phyloP scores from a whole-genome alignment of 2,329 filamentous ascomycete species.

The Bipolaris cookei region DNA sequence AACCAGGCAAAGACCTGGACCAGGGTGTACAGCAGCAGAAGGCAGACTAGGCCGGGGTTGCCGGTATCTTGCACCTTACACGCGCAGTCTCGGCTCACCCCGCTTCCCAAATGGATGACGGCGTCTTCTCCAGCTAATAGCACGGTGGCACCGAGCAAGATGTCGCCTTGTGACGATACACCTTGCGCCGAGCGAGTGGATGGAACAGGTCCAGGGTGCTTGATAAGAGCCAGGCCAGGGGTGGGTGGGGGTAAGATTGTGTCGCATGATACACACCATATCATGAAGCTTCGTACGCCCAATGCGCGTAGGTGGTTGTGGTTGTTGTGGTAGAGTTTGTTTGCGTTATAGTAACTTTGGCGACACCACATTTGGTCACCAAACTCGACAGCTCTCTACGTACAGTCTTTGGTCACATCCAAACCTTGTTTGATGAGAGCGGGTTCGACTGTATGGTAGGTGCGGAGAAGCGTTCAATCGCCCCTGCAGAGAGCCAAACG shows the following conservation, averaged over 20 bases:
- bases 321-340: slow-evolving; percentile 1
- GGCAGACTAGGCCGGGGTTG: slow-evolving; percentile 20
- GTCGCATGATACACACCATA: slow-evolving; percentile 16
- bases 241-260: slow-evolving; percentile 14
- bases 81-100: slow-evolving; percentile 26
- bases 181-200: slow-evolving; percentile 23
- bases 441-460: neutral
- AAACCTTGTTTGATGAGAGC: slow-evolving; percentile 1
- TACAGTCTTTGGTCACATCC: neutral
- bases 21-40: slow-evolving; percentile 2
- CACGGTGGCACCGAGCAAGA: slow-evolving; percentile 19
- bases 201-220: slow-evolving; percentile 21
- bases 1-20: neutral
- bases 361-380: neutral
- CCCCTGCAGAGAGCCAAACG: neutral
- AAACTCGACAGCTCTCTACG: neutral
- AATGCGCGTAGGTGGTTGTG: slow-evolving; percentile 24
- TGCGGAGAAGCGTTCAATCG: slow-evolving; percentile 12
- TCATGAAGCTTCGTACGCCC: slow-evolving; percentile 23
- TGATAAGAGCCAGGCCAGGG: slow-evolving; percentile 34
- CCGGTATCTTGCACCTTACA: slow-evolving; percentile 12
- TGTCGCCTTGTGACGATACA: slow-evolving; percentile 19
- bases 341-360: neutral
- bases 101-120: slow-evolving; percentile 23
- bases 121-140: slow-evolving; percentile 25